phyloP scores from a whole-genome alignment of 1,284 basidiomycete species.

The Inonotus hispidus region DNA sequence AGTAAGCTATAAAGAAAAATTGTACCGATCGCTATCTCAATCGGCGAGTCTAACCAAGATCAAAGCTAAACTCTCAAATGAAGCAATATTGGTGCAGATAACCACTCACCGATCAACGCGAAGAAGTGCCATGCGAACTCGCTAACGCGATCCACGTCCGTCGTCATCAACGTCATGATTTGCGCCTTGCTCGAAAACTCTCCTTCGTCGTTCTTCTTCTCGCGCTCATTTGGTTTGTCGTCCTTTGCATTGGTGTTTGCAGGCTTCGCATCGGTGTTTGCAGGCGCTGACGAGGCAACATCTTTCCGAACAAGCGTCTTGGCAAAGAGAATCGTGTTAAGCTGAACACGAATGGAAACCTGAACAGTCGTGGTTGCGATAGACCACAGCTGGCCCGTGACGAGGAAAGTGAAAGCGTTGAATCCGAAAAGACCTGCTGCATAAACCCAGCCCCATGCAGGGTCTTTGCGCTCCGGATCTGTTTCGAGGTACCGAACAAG shows the following conservation, averaged over 20 bases:
- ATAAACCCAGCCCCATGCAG: slow-evolving; percentile 25
- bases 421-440: slow-evolving; percentile 36
- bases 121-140: slow-evolving; percentile 82
- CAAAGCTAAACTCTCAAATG: background rate
- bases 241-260: slow-evolving; percentile 27
- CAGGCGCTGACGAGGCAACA: slow-evolving; percentile 57
- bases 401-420: slow-evolving; percentile 31
- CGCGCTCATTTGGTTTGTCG: slow-evolving; percentile 26
- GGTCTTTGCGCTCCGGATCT: slow-evolving; percentile 20
- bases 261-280: slow-evolving; percentile 27
- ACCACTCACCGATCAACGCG: slow-evolving; percentile 47
- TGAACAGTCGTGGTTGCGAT: slow-evolving; percentile 68
- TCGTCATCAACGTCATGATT: slow-evolving; percentile 85
- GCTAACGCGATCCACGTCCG: slow-evolving; percentile 85
- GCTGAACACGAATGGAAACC: slow-evolving; percentile 70
- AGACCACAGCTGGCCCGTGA: slow-evolving; percentile 59
- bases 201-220: slow-evolving; percentile 51
- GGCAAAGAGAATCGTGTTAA: slow-evolving; percentile 82
- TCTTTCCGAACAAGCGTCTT: slow-evolving; percentile 90
- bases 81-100: slow-evolving; percentile 20
- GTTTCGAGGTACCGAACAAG: slow-evolving; percentile 42
- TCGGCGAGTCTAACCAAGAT: slow-evolving; percentile 61
- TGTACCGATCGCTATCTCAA: slow-evolving; percentile 80
- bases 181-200: slow-evolving; percentile 88
- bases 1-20: slow-evolving; percentile 78